Conservation (phyloP, 2,329 filamentous ascomycete species). For the Macroventuria anomochaeta region DNA sequence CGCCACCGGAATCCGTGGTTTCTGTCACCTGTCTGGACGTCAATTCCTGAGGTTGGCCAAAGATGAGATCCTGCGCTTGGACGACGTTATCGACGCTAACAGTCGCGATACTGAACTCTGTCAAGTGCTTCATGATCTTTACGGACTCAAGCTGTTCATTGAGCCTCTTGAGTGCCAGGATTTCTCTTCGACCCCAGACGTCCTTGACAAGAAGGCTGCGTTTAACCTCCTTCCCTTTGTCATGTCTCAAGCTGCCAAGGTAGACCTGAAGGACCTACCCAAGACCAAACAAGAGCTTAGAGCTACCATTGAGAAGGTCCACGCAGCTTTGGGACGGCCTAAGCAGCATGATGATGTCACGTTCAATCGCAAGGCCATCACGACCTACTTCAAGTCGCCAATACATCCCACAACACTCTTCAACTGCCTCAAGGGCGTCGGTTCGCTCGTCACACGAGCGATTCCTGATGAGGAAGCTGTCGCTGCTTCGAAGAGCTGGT, state of each 20-base stretch:
- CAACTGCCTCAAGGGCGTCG: constrained; percentile 78
- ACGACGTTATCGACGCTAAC: constrained; percentile 74
- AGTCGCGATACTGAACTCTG: constrained; percentile 73
- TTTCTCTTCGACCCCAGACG: constrained; percentile 77
- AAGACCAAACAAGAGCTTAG: constrained; percentile 95
- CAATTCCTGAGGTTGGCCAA: constrained; percentile 90
- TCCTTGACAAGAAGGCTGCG: constrained; percentile 80
- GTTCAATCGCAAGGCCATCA: constrained; percentile 86
- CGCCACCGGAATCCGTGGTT: constrained; percentile 80
- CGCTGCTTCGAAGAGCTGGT: constrained; percentile 86
- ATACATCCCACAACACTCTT: constrained; percentile 83
- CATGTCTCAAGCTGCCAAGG: constrained; percentile 77
- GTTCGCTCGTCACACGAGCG: constrained; percentile 52
- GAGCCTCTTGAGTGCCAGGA: constrained; percentile 54
- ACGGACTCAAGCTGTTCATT: constrained; percentile 47
- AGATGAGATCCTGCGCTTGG: constrained; percentile 78
- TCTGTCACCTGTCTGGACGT: constrained; percentile 85
- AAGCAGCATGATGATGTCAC: constrained; percentile 81
- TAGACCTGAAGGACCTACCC: constrained; percentile 87
- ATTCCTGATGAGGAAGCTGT: constrained; percentile 70
- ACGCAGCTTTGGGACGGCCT: constrained; percentile 78
- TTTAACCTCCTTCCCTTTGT: constrained; percentile 84
- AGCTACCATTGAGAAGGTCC: constrained; percentile 88
- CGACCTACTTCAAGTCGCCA: constrained; percentile 79
- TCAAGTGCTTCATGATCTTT: constrained; percentile 64